Evolutionary conservation across 768 basidiomycete genomes (phyloP), one percentile per base, ranked within the genome.

Genomic region (Boletus rufocinnamomeus): DNA sequence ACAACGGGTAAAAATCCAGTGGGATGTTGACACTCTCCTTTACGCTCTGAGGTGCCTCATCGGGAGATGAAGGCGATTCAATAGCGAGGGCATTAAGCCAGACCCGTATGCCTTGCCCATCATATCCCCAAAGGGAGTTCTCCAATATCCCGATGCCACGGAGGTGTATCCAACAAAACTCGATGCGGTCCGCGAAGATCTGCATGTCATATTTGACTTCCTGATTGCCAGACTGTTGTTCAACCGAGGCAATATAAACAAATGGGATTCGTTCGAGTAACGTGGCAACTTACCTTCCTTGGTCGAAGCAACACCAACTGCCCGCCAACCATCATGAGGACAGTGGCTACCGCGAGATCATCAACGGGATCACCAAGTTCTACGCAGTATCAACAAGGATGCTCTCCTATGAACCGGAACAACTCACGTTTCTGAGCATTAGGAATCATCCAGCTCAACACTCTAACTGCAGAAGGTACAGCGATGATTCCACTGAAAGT

Each of bases 141-240:
- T 98, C 96, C 48, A 99, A 76, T 2, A 92, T 85, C 7, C 89
- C 91, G 41, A 99, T 93, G 2, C 96, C 96, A 40, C 90, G 85
- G 44, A 99, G 79, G 77, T 98, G 96, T 54, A 95, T 97, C 96
- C 96, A 99, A 73, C 95, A 99, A 69, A 97, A 95, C 69, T 99
- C 96, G 63, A 98, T 92, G n/a, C 88, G 85, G 60, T 97, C 93
- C 0, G 96, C 94, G 45, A 99, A 88, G 34, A 98, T 90, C 70
- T 98, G 96, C 81, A 98, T 88, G 74, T 98, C 96, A 68, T 99
- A 99, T 65, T 88, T 92, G 71, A 96, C 92, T 76, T 98, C 95
- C 64, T 91, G 87, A 56, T 85, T 79, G 1, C 84, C 90, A 2
- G 92, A 86, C 91, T 95, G 51, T 44, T n/a, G 8, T 51, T 56